Evolutionary conservation across 1,284 basidiomycete genomes (phyloP).

Genomic region (Malassezia equina): DNA sequence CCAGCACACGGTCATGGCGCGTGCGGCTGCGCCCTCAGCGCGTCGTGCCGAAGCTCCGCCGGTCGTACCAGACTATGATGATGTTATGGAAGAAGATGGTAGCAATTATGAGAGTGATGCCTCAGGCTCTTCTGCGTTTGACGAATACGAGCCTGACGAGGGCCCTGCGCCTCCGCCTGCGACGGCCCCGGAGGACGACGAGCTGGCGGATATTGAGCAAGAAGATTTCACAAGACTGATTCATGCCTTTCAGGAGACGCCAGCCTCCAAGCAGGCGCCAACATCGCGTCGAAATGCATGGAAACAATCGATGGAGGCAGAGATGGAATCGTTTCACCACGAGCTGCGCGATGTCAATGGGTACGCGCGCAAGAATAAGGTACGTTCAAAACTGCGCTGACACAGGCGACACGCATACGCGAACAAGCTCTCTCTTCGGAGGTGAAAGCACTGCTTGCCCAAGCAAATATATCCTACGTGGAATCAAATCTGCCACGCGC

Average conservation of each 20-base stretch:
- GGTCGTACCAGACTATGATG: not conserved
- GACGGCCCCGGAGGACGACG: conserved; percentile 1
- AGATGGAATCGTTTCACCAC: conserved; percentile 36
- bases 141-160: conserved; percentile 23
- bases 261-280: not conserved
- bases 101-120: conserved; percentile 8
- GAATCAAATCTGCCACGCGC: conserved; percentile 61
- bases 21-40: not conserved
- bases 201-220: conserved; percentile 25
- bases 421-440: conserved; percentile 60
- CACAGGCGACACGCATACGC: conserved; percentile 15
- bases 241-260: conserved; percentile 27
- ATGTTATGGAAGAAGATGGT: conserved; percentile 11
- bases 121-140: conserved; percentile 4
- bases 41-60: not conserved
- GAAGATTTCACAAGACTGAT: conserved; percentile 30
- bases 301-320: conserved; percentile 35
- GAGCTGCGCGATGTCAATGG: conserved; percentile 34
- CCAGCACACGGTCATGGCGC: not conserved
- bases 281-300: conserved; percentile 11
- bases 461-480: conserved; percentile 78
- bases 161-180: conserved; percentile 3
- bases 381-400: conserved; percentile 13
- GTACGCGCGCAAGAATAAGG: conserved; percentile 24
- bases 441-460: conserved; percentile 67